Percentiles rank a stretch among this genome's conserved stretches.
These are phyloP conservation scores for Cucurbitaria berberidis DNA, from an alignment of 2,329 filamentous ascomycete species.

Conservation along the genomic window DNA sequence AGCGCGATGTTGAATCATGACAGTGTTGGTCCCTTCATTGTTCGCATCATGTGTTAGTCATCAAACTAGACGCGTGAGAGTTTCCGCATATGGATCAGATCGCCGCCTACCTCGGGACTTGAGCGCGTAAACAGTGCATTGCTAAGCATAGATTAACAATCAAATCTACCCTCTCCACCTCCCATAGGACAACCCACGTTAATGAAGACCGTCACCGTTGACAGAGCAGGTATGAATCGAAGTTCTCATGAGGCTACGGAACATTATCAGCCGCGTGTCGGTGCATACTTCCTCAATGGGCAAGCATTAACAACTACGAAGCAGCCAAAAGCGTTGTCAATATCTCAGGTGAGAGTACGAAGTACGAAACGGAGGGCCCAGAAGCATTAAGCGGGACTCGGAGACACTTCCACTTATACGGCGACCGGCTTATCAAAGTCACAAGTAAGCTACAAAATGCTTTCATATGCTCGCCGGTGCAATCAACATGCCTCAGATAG, in stretches of 20 bases:
- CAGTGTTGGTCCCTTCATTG: slow-evolving; percentile 8
- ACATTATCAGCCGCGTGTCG: slow-evolving; percentile 20
- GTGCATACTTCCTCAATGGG: too few species aligned
- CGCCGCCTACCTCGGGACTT: too few species aligned
- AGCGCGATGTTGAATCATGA: slow-evolving; percentile 13
- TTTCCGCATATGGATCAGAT: not conserved
- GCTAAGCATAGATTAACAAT: too few species aligned
- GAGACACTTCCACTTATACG: slow-evolving; percentile 25
- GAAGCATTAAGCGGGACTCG: not conserved
- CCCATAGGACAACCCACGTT: not conserved
- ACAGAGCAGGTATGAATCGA: not conserved
- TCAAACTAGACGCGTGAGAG: slow-evolving; percentile 11
- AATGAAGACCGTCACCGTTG: not conserved
- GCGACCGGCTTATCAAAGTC: slow-evolving; percentile 26
- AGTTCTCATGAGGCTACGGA: slow-evolving; percentile 25
- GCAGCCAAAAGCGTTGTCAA: not conserved
- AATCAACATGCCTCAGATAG: slow-evolving; percentile 7
- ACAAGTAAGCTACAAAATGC: slow-evolving; percentile 31
- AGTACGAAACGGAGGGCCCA: not conserved
- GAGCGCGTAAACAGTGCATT: not conserved
- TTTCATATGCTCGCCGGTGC: slow-evolving; percentile 28
- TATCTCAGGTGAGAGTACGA: not conserved
- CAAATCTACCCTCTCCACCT: too few species aligned
- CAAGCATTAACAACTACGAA: not conserved
- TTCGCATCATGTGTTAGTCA: slow-evolving; percentile 8